Evolutionary conservation across 345 rosid species (phyloP).

Genomic region (Jatropha curcas): DNA sequence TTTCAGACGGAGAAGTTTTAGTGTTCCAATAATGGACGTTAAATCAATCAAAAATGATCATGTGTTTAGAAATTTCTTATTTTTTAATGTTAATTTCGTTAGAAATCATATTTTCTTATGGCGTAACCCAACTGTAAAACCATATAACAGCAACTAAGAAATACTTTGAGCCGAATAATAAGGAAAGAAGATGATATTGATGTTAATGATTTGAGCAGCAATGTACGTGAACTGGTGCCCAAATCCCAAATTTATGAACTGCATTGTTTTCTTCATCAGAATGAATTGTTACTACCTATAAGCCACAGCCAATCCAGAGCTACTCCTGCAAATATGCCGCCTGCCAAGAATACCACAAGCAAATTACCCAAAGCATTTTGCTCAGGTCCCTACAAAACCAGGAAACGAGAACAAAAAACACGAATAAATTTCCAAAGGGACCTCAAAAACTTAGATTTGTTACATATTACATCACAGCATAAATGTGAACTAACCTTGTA

Average conservation of each 20-base stretch:
- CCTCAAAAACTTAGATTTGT: not conserved
- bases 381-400: conserved; percentile 72
- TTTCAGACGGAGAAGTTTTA: not conserved
- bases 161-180: no score
- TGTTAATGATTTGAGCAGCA: no score
- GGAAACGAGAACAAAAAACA: no score
- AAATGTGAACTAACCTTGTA: conserved; percentile 51
- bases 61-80: no score
- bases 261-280: conserved; percentile 16
- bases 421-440: not conserved
- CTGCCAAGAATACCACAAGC: conserved; percentile 60
- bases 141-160: no score
- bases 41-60: no score
- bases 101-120: no score
- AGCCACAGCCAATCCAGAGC: conserved; percentile 87
- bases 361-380: conserved; percentile 88
- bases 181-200: not conserved
- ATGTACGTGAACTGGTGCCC: no score
- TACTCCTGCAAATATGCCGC: conserved; percentile 71
- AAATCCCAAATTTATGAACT: no score
- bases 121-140: no score
- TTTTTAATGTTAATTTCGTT: no score
- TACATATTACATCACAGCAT: not conserved
- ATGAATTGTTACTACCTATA: conserved; percentile 58
- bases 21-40: no score